phyloP scores from a whole-genome alignment of 2,329 filamentous ascomycete species.

The Rachicladosporium sp. region DNA sequence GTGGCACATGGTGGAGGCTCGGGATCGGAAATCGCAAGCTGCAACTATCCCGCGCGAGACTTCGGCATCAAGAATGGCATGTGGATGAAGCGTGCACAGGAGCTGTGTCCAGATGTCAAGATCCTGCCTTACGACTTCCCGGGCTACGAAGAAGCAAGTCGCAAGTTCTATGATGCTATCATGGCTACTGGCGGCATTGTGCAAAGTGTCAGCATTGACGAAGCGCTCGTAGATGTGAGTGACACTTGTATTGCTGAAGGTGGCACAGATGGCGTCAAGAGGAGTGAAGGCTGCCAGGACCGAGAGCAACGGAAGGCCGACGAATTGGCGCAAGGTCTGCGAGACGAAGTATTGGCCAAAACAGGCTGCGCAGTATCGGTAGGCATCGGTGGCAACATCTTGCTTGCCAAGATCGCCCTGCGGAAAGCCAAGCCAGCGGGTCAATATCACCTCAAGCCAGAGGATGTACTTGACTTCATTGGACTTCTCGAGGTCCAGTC shows the following conservation, averaged over 20 bases:
- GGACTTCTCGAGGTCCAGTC: constrained; percentile 66
- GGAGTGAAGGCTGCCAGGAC: constrained; percentile 57
- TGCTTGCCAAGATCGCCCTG: constrained; percentile 82
- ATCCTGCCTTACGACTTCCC: constrained; percentile 93
- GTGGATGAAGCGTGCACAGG: constrained; percentile 92
- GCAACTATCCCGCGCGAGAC: constrained; percentile 80
- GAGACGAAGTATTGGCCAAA: constrained; percentile 55
- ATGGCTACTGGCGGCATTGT: constrained; percentile 68
- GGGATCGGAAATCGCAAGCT: constrained; percentile 92
- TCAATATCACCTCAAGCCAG: constrained; percentile 76
- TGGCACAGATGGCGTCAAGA: constrained; percentile 52
- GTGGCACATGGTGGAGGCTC: constrained; percentile 78
- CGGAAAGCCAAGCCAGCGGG: constrained; percentile 90
- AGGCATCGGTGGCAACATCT: constrained; percentile 80
- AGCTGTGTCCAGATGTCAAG: constrained; percentile 76
- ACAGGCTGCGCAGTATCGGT: constrained; percentile 85
- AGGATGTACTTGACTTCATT: constrained; percentile 65
- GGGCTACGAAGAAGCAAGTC: constrained; percentile 84
- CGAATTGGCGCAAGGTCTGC: constrained; percentile 53
- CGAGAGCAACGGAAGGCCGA: constrained; percentile 71
- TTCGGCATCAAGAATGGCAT: constrained; percentile 94
- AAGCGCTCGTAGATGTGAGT: constrained; percentile 79
- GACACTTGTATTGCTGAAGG: constrained; percentile 52
- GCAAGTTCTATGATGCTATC: constrained; percentile 75
- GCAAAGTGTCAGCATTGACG: constrained; percentile 94